Conservation (phyloP, 2,329 filamentous ascomycete genomes). For the Capronia epimyces region DNA sequence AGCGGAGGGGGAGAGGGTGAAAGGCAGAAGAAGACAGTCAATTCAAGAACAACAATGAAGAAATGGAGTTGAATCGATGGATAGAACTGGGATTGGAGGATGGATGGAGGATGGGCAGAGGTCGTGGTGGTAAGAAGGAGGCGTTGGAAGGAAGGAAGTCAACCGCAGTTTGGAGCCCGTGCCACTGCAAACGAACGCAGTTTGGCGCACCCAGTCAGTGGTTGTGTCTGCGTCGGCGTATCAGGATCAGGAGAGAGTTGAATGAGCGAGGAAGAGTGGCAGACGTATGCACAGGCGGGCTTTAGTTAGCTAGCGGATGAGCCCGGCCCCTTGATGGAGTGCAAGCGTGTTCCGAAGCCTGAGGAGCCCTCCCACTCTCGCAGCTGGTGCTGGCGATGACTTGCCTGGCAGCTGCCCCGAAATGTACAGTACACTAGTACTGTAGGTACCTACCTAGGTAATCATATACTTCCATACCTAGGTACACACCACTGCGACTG, state of each 20-base stretch:
- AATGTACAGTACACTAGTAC: background rate
- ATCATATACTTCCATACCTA: no score
- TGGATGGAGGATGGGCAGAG: constrained; percentile 2
- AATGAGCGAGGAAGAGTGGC: no score
- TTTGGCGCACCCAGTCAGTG: background rate
- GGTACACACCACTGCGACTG: no score
- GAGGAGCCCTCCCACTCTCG: background rate
- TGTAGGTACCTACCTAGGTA: background rate
- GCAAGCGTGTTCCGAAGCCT: background rate
- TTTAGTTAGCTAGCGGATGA: background rate
- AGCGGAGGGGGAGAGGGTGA: constrained; percentile 2
- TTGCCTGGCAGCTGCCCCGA: background rate
- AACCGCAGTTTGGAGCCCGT: constrained; percentile 2
- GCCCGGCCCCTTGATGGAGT: background rate
- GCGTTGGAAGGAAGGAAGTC: constrained; percentile 6
- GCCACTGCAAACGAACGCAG: background rate
- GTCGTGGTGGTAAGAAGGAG: constrained; percentile 16
- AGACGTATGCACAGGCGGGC: background rate
- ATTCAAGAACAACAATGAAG: constrained; percentile 9
- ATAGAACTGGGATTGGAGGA: constrained; percentile 7
- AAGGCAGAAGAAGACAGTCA: constrained; percentile 8
- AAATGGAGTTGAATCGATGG: constrained; percentile 6
- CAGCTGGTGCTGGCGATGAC: background rate
- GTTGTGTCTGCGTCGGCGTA: background rate
- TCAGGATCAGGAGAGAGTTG: background rate